phyloP scores from a whole-genome alignment of 2,329 filamentous ascomycete species.

The Colletotrichum sansevieriae region DNA sequence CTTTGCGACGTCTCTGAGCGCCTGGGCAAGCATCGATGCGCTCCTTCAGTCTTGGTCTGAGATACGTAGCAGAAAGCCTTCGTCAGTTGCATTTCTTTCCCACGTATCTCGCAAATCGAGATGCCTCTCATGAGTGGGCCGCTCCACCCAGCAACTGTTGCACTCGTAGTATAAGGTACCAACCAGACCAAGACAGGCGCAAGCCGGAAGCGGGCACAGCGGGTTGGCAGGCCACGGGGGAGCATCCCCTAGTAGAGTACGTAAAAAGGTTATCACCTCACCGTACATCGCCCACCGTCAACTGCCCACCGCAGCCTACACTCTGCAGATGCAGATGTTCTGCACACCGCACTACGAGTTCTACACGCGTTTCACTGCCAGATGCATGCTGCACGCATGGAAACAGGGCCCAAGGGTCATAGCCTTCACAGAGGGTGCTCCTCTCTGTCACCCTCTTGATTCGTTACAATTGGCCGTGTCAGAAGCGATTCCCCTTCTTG shows the following conservation, averaged over 20 bases:
- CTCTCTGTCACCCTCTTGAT: constrained; percentile 22
- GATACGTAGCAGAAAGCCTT: constrained; percentile 13
- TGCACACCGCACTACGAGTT: constrained; percentile 28
- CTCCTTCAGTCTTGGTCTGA: constrained; percentile 19
- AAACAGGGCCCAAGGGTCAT: constrained; percentile 28
- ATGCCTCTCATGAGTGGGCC: constrained; percentile 10
- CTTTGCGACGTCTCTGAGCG: neutral
- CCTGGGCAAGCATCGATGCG: neutral
- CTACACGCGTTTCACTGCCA: constrained; percentile 38
- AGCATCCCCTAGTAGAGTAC: neutral
- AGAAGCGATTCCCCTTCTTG: neutral
- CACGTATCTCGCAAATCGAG: constrained; percentile 19
- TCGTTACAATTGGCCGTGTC: constrained; percentile 23
- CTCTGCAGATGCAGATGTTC: constrained; percentile 9
- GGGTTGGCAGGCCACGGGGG: constrained; percentile 19
- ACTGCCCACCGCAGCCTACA: neutral
- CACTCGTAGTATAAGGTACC: neutral
- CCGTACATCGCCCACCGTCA: constrained; percentile 7
- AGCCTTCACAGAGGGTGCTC: neutral
- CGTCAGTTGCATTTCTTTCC: constrained; percentile 9
- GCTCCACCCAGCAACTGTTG: constrained; percentile 21
- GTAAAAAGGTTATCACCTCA: constrained; percentile 14
- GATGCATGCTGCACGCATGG: constrained; percentile 36
- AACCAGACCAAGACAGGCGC: constrained; percentile 3
- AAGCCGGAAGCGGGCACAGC: constrained; percentile 8